Percentiles rank a stretch among this genome's conserved stretches.
These are phyloP conservation scores for Ramaria rubella DNA, from an alignment of 768 basidiomycete genomes.

Conservation along the genomic window DNA sequence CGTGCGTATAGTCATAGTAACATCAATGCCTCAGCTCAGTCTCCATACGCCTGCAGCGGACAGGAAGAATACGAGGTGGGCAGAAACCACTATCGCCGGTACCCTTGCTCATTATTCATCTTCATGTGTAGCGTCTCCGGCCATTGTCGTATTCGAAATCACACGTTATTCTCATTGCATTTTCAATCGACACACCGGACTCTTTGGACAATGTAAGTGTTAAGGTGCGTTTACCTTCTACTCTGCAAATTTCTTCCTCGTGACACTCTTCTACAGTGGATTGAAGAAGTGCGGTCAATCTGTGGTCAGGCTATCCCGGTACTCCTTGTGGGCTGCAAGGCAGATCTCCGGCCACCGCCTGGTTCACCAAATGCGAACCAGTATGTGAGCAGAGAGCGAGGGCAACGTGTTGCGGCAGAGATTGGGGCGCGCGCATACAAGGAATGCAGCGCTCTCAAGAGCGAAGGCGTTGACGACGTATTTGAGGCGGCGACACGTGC, in stretches of 20 bases:
- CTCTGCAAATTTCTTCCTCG: slow-evolving; percentile 11
- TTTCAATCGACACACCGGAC: slow-evolving; percentile 92
- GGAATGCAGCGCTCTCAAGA: slow-evolving; percentile 86
- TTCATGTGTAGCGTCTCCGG: slow-evolving; percentile 63
- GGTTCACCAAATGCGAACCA: slow-evolving; percentile 28
- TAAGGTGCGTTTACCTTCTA: slow-evolving; percentile 50
- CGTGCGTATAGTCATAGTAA: slow-evolving; percentile 53
- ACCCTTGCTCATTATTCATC: not conserved
- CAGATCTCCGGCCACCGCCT: slow-evolving; percentile 71
- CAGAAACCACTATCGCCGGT: not conserved
- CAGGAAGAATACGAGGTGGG: slow-evolving; percentile 97
- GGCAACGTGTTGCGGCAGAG: slow-evolving; percentile 68
- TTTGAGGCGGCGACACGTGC: slow-evolving; percentile 96
- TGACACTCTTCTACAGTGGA: slow-evolving; percentile 61
- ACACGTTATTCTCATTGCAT: slow-evolving; percentile 97
- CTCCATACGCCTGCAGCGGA: slow-evolving; percentile 46
- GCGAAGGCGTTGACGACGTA: slow-evolving; percentile 92
- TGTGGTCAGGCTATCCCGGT: slow-evolving; percentile 92
- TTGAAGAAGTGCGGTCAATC: slow-evolving; percentile 95
- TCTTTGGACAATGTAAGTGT: slow-evolving; percentile 92
- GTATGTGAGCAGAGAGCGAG: slow-evolving; percentile 73
- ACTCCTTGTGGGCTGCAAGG: slow-evolving; percentile 93
- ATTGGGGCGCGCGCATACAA: slow-evolving; percentile 94
- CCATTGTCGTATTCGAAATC: slow-evolving; percentile 98
- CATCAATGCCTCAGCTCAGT: not conserved